phyloP scores from a whole-genome alignment of 1,284 basidiomycete genomes.

The Cystodermella granulosa region DNA sequence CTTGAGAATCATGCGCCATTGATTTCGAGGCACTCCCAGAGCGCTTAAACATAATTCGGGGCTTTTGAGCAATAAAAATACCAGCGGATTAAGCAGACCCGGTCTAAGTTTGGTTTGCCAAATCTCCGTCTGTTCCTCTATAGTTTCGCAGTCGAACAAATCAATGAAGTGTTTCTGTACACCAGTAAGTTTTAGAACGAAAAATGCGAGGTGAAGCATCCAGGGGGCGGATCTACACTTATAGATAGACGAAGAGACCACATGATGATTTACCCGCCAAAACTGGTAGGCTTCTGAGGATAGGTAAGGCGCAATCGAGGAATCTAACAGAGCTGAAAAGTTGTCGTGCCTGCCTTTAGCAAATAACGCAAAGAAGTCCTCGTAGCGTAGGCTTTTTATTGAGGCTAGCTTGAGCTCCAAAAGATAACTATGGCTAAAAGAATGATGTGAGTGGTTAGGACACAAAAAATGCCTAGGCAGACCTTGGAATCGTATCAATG shows the following conservation, averaged over 20 bases:
- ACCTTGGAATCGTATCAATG: conserved; percentile 68
- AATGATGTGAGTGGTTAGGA: neutral
- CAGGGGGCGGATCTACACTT: conserved; percentile 69
- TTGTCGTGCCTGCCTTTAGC: conserved; percentile 61
- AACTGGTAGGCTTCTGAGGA: conserved; percentile 74
- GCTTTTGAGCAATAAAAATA: conserved; percentile 60
- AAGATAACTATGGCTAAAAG: conserved; percentile 64
- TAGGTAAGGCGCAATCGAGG: conserved; percentile 64
- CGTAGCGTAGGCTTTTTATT: conserved; percentile 57
- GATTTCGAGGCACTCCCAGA: conserved; percentile 73
- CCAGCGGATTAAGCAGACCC: conserved; percentile 62
- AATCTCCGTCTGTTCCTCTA: conserved; percentile 61
- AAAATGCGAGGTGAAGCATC: conserved; percentile 63
- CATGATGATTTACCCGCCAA: conserved; percentile 64
- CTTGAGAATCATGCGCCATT: conserved; percentile 64
- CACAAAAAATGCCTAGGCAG: conserved; percentile 7
- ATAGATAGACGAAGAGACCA: conserved; percentile 70
- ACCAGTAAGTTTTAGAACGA: conserved; percentile 60
- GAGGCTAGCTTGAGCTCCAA: conserved; percentile 76
- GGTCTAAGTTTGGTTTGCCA: conserved; percentile 62
- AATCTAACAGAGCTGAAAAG: conserved; percentile 65
- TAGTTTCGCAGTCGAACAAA: conserved; percentile 54
- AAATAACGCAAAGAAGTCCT: conserved; percentile 72
- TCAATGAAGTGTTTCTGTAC: conserved; percentile 53
- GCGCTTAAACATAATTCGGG: conserved; percentile 80